phyloP scores from a whole-genome alignment of 2,329 filamentous ascomycete species.

The Trichophyton simii region DNA sequence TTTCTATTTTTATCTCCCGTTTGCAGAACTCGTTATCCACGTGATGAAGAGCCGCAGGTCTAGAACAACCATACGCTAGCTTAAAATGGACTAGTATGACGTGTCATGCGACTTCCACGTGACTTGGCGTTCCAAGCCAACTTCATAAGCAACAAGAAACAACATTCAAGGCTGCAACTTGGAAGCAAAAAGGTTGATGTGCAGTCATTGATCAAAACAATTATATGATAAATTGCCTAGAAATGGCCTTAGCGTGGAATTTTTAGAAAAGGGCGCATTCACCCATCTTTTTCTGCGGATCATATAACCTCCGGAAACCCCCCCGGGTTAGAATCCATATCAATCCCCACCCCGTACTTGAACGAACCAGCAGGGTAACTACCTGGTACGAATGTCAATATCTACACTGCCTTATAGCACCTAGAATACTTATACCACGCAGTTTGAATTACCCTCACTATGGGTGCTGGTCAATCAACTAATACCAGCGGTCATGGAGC shows the following conservation, averaged over 20 bases:
- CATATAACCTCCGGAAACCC: too few relatives aligned
- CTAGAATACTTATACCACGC: background rate
- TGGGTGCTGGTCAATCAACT: conserved; percentile 29
- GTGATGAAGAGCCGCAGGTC: background rate
- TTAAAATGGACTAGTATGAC: background rate
- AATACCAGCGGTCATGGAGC: conserved; percentile 18
- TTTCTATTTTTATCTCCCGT: background rate
- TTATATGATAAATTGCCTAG: background rate
- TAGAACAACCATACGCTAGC: background rate
- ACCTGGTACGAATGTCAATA: background rate
- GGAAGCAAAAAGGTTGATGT: background rate
- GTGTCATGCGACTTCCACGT: background rate
- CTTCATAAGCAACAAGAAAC: background rate
- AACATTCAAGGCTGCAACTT: background rate
- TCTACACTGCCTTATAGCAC: background rate
- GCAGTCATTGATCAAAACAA: background rate
- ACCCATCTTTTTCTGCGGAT: background rate
- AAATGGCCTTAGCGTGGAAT: too few relatives aligned
- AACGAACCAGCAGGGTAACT: too few relatives aligned
- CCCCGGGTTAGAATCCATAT: too few relatives aligned
- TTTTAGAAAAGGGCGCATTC: too few relatives aligned
- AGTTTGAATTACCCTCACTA: conserved; percentile 13
- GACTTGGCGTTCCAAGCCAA: background rate
- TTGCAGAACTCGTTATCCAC: background rate
- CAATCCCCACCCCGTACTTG: too few relatives aligned